phyloP scores from a whole-genome alignment of 139 green algal genomes.

The Tetratostichococcus sp. region DNA sequence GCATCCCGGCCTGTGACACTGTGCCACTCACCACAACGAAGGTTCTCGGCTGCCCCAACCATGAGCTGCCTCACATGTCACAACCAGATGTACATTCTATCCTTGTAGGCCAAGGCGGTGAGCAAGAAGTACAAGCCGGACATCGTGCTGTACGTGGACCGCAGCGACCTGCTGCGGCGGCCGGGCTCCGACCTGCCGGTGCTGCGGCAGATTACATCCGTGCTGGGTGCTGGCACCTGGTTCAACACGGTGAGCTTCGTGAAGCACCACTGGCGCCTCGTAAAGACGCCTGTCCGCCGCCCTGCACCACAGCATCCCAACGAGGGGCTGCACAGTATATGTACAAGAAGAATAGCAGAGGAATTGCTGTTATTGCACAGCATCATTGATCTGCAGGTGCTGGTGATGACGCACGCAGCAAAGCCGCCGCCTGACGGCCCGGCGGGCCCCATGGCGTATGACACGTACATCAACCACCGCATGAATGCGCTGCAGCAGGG shows the following conservation, averaged over 20 bases:
- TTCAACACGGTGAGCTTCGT: slow-evolving; percentile 19
- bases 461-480: slow-evolving; percentile 64
- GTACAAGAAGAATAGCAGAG: too few relatives aligned
- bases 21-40: too few relatives aligned
- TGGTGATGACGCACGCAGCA: slow-evolving; percentile 70
- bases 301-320: too few relatives aligned
- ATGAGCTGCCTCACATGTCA: too few relatives aligned
- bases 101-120: slow-evolving; percentile 16
- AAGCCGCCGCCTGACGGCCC: slow-evolving; percentile 59
- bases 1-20: too few relatives aligned
- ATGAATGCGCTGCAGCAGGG: slow-evolving; percentile 59
- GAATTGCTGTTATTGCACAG: too few relatives aligned
- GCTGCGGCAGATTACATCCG: slow-evolving; percentile 50
- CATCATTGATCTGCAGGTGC: slow-evolving; percentile 59
- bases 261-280: too few relatives aligned
- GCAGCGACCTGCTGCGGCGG: slow-evolving; percentile 46
- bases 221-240: slow-evolving; percentile 67
- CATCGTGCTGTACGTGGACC: slow-evolving; percentile 76
- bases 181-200: slow-evolving; percentile 49
- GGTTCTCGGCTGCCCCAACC: too few relatives aligned
- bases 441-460: slow-evolving; percentile 48
- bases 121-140: slow-evolving; percentile 63
- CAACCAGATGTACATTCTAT: too few relatives aligned
- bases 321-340: too few relatives aligned
- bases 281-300: too few relatives aligned